A percentile compares a stretch with the other conserved stretches of the same genome.
These are phyloP conservation scores for Alternaria sp. DNA, from an alignment of 2,329 filamentous ascomycete species.

Conservation along the genomic window DNA sequence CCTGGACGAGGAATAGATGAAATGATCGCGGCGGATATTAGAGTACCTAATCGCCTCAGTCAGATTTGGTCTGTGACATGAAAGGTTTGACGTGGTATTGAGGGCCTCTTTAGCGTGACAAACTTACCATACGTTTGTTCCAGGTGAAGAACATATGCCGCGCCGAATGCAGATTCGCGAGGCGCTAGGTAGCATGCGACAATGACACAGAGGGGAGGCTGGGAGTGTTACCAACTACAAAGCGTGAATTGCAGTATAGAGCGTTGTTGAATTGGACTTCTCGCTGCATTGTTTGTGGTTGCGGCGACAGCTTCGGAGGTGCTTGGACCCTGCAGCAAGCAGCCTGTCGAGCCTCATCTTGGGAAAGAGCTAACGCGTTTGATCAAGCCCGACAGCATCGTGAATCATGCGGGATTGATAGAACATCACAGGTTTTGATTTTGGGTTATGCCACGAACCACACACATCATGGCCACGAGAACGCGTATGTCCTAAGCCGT, in stretches of 20 bases:
- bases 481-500: neutral
- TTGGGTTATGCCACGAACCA: neutral
- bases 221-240: no score
- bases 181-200: conserved; percentile 21
- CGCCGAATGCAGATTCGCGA: conserved; percentile 11
- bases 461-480: neutral
- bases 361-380: neutral
- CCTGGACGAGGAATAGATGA: neutral
- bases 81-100: no score
- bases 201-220: neutral
- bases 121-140: conserved; percentile 17
- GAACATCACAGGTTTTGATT: neutral
- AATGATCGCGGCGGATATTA: neutral
- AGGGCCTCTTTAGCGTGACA: no score
- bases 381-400: neutral
- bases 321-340: conserved; percentile 18
- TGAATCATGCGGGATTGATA: neutral
- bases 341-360: neutral
- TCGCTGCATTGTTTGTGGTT: conserved; percentile 2
- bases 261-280: neutral
- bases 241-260: neutral
- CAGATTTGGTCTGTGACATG: no score
- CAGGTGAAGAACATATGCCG: conserved; percentile 4
- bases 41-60: neutral
- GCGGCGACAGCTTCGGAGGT: conserved; percentile 13